Conservation (phyloP, 2,329 filamentous ascomycete genomes). For the Aspergillus sp. region DNA sequence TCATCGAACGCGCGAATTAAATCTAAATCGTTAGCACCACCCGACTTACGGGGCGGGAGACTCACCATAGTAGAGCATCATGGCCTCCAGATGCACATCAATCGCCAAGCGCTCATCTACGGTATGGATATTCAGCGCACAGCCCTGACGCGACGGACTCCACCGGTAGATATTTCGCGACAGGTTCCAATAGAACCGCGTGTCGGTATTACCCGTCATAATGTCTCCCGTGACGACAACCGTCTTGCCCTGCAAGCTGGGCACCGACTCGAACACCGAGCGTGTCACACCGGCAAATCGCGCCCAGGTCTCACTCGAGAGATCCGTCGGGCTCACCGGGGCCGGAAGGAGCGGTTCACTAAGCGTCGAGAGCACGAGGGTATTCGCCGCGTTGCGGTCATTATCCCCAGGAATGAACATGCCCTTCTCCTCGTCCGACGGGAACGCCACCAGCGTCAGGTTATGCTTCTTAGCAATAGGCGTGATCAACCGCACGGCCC, state of each 20-base stretch:
- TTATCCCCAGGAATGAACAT: constrained; percentile 7
- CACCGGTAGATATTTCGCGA: constrained; percentile 55
- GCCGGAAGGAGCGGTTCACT: constrained; percentile 29
- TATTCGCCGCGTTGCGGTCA: constrained; percentile 16
- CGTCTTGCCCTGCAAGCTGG: constrained; percentile 28
- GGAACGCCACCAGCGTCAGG: constrained; percentile 49
- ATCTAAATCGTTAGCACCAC: constrained; percentile 18
- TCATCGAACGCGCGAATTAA: constrained; percentile 31
- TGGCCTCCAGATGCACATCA: constrained; percentile 41
- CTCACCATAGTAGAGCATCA: constrained; percentile 44
- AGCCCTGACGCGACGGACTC: constrained; percentile 46
- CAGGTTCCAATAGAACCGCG: constrained; percentile 51
- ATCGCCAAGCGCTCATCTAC: constrained; percentile 49
- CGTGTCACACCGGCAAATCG: constrained; percentile 40
- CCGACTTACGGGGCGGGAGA: neutral
- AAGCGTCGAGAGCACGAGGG: constrained; percentile 30
- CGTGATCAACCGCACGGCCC: constrained; percentile 46
- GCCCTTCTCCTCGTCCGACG: constrained; percentile 15
- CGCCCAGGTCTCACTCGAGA: constrained; percentile 29
- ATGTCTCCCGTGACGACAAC: constrained; percentile 45
- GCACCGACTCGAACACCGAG: constrained; percentile 38
- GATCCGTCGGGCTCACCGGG: constrained; percentile 33
- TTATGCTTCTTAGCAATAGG: constrained; percentile 50
- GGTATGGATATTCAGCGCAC: constrained; percentile 48
- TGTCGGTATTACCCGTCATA: constrained; percentile 56